These are phyloP conservation scores for Parietichytrium sp. DNA, from an alignment of 108 stramenopile species.

Conservation along the genomic window DNA sequence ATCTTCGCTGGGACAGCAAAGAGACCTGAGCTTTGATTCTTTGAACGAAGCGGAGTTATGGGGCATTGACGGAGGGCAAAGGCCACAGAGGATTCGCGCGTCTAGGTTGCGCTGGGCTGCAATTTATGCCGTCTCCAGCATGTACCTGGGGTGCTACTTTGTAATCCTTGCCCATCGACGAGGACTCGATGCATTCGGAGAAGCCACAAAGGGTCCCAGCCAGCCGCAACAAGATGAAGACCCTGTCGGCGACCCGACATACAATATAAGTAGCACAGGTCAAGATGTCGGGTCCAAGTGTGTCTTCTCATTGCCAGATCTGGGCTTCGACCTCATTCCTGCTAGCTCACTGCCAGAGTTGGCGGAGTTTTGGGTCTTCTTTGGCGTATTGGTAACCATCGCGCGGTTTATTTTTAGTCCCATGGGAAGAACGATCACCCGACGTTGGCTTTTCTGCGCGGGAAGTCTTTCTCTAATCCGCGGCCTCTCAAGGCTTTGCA, in stretches of 20 bases:
- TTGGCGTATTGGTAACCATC: neutral
- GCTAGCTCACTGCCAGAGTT: neutral
- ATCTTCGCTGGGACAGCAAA: too few species aligned
- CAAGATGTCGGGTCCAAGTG: neutral
- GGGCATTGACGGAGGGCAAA: too few species aligned
- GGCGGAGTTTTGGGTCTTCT: constrained; percentile 5
- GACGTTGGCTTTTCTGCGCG: neutral
- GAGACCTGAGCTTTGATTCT: too few species aligned
- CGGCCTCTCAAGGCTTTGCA: neutral
- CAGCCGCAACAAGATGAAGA: neutral
- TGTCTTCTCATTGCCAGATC: neutral
- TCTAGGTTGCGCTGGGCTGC: too few species aligned
- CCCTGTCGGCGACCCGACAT: neutral
- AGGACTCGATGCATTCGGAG: neutral
- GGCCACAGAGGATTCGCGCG: too few species aligned
- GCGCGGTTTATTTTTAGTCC: constrained; percentile 4
- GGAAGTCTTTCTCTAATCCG: neutral
- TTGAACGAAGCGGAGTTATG: too few species aligned
- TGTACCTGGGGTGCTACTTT: constrained; percentile 27
- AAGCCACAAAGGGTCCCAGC: neutral
- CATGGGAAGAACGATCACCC: neutral
- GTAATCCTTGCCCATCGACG: neutral
- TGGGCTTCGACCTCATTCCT: neutral
- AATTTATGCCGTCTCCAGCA: neutral
- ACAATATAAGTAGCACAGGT: too few species aligned